Evolutionary conservation across 495 filamentous ascomycete genomes (phyloP), one percentile per base, ranked within the genome.

Genomic region (Daldinia vernicosa): DNA sequence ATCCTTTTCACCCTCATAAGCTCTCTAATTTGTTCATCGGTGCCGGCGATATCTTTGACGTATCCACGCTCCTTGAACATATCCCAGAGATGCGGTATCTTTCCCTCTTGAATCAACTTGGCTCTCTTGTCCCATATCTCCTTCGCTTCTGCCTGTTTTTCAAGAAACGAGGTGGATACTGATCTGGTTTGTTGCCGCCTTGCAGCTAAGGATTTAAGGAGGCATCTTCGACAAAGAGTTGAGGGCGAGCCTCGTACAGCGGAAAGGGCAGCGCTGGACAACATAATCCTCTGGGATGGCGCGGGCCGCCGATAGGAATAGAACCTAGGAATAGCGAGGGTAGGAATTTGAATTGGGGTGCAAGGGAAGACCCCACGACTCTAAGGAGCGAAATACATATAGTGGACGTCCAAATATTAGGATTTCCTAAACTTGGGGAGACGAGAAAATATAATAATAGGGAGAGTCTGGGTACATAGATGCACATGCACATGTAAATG

Each of bases 51-150:
- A 74, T 92, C 87, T 76, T 97, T 89, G 45, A 98, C 78, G 56
- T 89, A 88, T 1, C 92, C 94, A 74, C 95, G 85, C 69, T 93
- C 91, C 74, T 96, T 91, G 12, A 99, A 80, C 28, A 90, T 80
- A 43, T 87, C 82, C 71, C 89, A 87, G 69, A 93, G 89, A 70
- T 87, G 86, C 69, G 89, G 84, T 63, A 81, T 70, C 72, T 88
- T 81, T 30, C 92, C 92, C 0, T 80, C 77, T 66, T 85, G 75
- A 67, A 94, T 92, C 60, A 84, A 76, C 56, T 79, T 26, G 2
- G 90, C 89, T 50, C 80, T 78, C 50, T 67, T 63, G 27, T 86
- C 75, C 92, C 92, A 94, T 61, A 83, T 74, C 60, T 80, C 39
- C 60, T 86, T 79, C 0, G 88, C 89, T 17, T 86, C 83, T 19